Evolutionary conservation across 2,329 filamentous ascomycete species (phyloP), one percentile per base, ranked within the genome.

Genomic region (Penicillium expansum): DNA sequence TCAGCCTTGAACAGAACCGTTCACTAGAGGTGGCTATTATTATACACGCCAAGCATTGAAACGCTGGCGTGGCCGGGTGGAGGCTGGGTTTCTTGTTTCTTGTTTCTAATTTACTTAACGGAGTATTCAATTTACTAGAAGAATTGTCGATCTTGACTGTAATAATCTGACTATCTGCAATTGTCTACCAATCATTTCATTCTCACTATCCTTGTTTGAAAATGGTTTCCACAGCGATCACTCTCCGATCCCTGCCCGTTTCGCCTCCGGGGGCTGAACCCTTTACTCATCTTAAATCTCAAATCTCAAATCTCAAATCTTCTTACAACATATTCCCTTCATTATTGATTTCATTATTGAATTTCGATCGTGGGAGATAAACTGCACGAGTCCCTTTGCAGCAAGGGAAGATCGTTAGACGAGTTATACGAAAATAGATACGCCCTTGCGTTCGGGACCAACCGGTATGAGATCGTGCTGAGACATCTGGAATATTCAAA

Each of bases 401-500:
- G 52, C 43, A 62, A 62, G 57, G 57, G 49, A n/a, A 43, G 20
- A n/a, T n/a, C n/a, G n/a, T n/a, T n/a, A n/a, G n/a, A 27, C 14
- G 1, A 30, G 14, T n/a, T n/a, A 11, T 24, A 41, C 45, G 29
- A 50, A 43, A 49, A 55, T 55, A 50, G 51, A 48, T 14, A 9
- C 35, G 16, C 45, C 52, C 47, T 55, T 55, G 32, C 45, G 9
- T 48, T 52, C 37, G 20, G 30, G 5, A n/a, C 7, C 16, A 39
- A 16, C 48, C 24, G 27, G 48, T 42, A 27, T 24, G 38, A 44
- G 29, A 43, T 44, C 49, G 38, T 52, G 37, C 13, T 41, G n/a
- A 33, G 24, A 18, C 20, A 35, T 24, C 8, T 22, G 18, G 2
- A 45, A 45, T 45, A 10, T 22, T n/a, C 27, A 14, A 43, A 38